Evolutionary conservation across 768 basidiomycete species (phyloP).

Genomic region (Favolaschia claudopus): DNA sequence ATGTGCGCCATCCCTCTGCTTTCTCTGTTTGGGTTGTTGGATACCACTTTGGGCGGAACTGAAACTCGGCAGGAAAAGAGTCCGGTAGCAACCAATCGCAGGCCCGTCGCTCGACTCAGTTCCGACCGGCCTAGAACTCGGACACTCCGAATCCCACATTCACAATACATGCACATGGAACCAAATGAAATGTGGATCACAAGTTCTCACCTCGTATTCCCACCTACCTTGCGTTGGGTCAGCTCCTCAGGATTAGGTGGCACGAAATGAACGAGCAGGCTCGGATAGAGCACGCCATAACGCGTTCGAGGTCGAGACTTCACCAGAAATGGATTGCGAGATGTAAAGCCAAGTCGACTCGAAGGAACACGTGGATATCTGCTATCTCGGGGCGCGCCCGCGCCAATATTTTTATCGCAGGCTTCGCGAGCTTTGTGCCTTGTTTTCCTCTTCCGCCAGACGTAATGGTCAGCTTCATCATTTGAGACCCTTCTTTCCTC

Average conservation of each 20-base stretch:
- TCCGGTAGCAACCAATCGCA: too few species aligned
- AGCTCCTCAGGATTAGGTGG: too few species aligned
- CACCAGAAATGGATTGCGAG: conserved; percentile 2
- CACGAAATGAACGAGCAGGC: too few species aligned
- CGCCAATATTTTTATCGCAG: conserved; percentile 17
- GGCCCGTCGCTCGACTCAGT: too few species aligned
- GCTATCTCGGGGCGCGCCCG: conserved; percentile 1
- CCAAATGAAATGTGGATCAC: conserved; percentile 13
- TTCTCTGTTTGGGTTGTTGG: too few species aligned
- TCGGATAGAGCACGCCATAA: too few species aligned
- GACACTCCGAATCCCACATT: background rate
- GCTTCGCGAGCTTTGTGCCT: conserved; percentile 16
- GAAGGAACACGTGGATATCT: conserved; percentile 22
- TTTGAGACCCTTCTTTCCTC: conserved; percentile 21
- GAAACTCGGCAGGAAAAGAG: too few species aligned
- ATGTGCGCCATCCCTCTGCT: too few species aligned
- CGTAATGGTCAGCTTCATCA: conserved; percentile 21
- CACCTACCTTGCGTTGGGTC: too few species aligned
- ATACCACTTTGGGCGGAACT: too few species aligned
- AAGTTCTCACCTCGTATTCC: conserved; percentile 11
- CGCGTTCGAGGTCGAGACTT: background rate
- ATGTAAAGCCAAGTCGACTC: too few species aligned
- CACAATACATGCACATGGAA: background rate
- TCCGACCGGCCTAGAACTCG: too few species aligned
- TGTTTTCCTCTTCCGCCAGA: conserved; percentile 17